These are phyloP conservation scores for Castanospermum australe DNA, from an alignment of 306 rosid genomes.

Conservation along the genomic window DNA sequence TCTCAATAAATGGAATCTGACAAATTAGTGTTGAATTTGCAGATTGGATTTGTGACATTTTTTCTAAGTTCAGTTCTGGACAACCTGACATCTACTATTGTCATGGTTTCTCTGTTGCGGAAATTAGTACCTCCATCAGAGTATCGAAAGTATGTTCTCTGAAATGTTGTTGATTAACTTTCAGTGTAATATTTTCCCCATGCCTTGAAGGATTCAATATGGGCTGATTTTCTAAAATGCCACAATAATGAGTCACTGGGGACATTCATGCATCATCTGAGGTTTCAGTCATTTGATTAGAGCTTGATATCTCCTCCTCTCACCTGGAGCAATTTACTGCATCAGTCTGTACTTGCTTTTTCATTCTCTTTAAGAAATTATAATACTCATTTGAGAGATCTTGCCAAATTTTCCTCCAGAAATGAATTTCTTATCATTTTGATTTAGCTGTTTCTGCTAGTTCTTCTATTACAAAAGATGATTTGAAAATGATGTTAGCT, in stretches of 20 bases:
- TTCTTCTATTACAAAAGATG: not conserved
- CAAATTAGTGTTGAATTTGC: slow-evolving; percentile 35
- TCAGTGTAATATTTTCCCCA: not conserved
- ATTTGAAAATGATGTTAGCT: not conserved
- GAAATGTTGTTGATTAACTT: slow-evolving; percentile 7
- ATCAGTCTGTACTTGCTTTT: not conserved
- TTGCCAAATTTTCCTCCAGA: not conserved
- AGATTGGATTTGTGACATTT: slow-evolving; percentile 89
- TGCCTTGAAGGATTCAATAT: not conserved
- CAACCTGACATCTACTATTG: slow-evolving; percentile 93
- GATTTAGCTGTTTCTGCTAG: not conserved
- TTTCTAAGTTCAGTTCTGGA: slow-evolving; percentile 86
- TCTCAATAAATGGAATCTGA: slow-evolving; percentile 15
- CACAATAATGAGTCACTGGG: not conserved
- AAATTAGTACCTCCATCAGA: slow-evolving; percentile 92
- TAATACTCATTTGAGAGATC: not conserved
- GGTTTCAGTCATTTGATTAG: slow-evolving; percentile 1
- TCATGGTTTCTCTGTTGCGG: slow-evolving; percentile 91
- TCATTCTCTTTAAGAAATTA: not conserved
- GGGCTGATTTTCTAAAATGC: not conserved
- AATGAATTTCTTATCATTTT: not conserved
- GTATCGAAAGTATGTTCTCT: slow-evolving; percentile 71
- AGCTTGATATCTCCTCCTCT: not conserved
- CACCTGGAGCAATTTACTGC: not conserved
- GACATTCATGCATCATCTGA: not conserved